phyloP scores from a whole-genome alignment of 176 grass and related monocot genomes.

The Oropetium thomaeum region DNA sequence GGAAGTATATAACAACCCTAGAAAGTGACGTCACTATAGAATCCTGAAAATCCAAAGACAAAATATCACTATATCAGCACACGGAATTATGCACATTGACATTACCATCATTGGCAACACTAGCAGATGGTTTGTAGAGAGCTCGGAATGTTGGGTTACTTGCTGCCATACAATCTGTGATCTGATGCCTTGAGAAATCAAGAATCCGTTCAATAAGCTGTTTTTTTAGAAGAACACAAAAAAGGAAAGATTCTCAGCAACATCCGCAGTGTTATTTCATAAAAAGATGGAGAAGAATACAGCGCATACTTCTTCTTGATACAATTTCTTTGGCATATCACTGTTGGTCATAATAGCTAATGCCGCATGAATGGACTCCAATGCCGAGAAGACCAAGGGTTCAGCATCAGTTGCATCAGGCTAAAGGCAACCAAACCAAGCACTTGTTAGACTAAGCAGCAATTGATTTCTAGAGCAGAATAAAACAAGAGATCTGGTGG shows the following conservation, averaged over 20 bases:
- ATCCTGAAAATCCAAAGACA: slow-evolving; percentile 11
- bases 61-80: not conserved
- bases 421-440: slow-evolving; percentile 49
- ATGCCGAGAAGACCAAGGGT: slow-evolving; percentile 71
- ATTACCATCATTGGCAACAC: slow-evolving; percentile 63
- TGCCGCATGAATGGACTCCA: slow-evolving; percentile 83
- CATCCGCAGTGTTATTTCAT: slow-evolving; percentile 7
- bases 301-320: slow-evolving; percentile 78
- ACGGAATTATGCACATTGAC: slow-evolving; percentile 4
- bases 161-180: slow-evolving; percentile 83
- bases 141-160: slow-evolving; percentile 74
- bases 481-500: not conserved
- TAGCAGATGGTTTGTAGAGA: slow-evolving; percentile 84
- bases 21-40: slow-evolving; percentile 7
- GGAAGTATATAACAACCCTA: slow-evolving; percentile 4
- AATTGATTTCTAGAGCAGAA: slow-evolving; percentile 11
- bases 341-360: slow-evolving; percentile 86
- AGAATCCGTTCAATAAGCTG: slow-evolving; percentile 97
- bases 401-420: slow-evolving; percentile 64
- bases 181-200: slow-evolving; percentile 95
- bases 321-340: slow-evolving; percentile 98
- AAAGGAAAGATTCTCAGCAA: slow-evolving; percentile 24
- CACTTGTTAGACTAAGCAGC: slow-evolving; percentile 36
- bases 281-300: slow-evolving; percentile 6
- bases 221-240: not conserved